These are phyloP conservation scores for Fusarium sp. DNA, from an alignment of 2,329 filamentous ascomycete genomes.

Conservation along the genomic window DNA sequence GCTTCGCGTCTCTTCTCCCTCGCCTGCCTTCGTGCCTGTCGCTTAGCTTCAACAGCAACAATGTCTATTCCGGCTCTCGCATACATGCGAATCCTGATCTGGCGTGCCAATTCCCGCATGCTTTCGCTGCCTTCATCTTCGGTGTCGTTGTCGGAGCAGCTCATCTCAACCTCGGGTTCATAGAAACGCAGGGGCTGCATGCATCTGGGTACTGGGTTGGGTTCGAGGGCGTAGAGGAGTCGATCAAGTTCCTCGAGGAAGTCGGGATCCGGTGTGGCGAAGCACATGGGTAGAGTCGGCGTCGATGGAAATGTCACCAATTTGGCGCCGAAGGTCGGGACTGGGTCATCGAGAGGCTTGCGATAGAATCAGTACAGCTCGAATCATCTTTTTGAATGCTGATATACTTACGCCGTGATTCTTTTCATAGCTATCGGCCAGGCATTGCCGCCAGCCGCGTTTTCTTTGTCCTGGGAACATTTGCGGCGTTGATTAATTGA, in stretches of 20 bases:
- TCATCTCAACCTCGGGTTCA: neutral
- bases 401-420: rapidly evolving
- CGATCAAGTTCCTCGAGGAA: neutral
- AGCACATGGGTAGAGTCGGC: neutral
- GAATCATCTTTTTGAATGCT: rapidly evolving
- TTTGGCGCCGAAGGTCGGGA: neutral
- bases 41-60: neutral
- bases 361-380: rapidly evolving
- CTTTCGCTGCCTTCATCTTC: neutral
- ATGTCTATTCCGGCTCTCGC: neutral
- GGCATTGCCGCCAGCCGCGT: neutral
- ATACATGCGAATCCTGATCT: rapidly evolving
- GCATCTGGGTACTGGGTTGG: neutral
- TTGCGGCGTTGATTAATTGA: rapidly evolving
- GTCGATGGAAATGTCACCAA: neutral
- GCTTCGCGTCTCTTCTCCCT: neutral
- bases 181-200: neutral
- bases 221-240: neutral
- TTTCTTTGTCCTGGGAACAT: neutral
- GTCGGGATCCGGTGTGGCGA: neutral
- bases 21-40: neutral
- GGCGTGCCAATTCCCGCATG: rapidly evolving
- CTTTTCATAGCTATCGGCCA: neutral
- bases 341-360: neutral
- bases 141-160: neutral